phyloP scores from a whole-genome alignment of 176 grass and related monocot genomes.

The Triticum turgidum region DNA sequence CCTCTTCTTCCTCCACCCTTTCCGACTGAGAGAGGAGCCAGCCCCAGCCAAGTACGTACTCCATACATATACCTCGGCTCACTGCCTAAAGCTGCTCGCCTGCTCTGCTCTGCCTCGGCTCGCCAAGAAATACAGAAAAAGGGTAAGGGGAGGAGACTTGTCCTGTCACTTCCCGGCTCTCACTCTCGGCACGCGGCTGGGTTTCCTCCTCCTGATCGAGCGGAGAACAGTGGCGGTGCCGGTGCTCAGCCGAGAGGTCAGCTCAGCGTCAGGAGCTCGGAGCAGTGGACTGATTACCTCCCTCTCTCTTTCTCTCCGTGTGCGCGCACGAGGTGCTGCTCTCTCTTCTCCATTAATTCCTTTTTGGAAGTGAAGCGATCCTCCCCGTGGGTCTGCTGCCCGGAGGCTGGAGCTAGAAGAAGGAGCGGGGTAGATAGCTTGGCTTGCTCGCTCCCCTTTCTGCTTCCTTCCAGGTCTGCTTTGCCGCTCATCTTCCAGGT shows the following conservation, averaged over 20 bases:
- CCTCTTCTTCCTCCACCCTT: background rate
- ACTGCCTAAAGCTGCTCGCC: background rate
- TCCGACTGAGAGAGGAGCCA: background rate
- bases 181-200: background rate
- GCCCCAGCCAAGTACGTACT: background rate
- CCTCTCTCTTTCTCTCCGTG: no score
- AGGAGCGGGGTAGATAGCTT: background rate
- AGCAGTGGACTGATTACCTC: background rate
- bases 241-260: conserved; percentile 12
- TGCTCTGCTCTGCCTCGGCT: background rate
- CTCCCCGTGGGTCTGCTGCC: background rate
- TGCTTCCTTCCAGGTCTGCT: conserved; percentile 9
- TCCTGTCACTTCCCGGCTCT: background rate
- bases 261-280: background rate
- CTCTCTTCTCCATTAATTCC: no score
- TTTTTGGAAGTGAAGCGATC: no score
- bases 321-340: no score
- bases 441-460: background rate
- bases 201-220: background rate
- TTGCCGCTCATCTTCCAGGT: conserved; percentile 17
- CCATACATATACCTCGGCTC: background rate
- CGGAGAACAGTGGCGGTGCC: background rate
- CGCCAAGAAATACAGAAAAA: no score
- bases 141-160: background rate
- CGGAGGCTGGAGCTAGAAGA: background rate